phyloP scores from a whole-genome alignment of 371 early-diverging fungal species.

The Saksenaea vasiformis region DNA sequence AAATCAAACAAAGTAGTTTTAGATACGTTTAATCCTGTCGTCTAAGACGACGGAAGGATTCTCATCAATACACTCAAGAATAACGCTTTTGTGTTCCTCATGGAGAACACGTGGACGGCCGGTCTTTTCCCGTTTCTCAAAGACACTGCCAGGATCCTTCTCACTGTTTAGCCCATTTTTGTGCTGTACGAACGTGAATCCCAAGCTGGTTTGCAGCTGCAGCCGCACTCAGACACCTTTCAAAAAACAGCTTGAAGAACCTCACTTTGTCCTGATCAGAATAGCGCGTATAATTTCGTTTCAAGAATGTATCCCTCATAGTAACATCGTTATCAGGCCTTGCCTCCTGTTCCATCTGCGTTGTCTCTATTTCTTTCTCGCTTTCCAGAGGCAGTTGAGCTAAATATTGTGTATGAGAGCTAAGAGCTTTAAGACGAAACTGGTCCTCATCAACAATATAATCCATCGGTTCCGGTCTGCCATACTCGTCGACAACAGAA shows the following conservation, averaged over 20 bases:
- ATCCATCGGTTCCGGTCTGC: no score
- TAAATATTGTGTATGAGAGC: no score
- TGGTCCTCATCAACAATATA: no score
- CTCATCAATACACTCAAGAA: constrained; percentile 14
- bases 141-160: constrained; percentile 19
- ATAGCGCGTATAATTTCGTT: constrained; percentile 16
- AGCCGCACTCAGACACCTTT: constrained; percentile 14
- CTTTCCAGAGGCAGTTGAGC: no score
- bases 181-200: constrained; percentile 15
- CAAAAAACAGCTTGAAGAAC: constrained; percentile 9
- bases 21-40: constrained; percentile 4
- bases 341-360: constrained; percentile 8
- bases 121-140: constrained; percentile 10
- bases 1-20: not conserved
- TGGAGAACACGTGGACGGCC: constrained; percentile 11
- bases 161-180: constrained; percentile 19
- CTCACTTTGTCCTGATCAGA: constrained; percentile 17
- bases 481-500: no score
- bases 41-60: constrained; percentile 14
- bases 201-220: constrained; percentile 17
- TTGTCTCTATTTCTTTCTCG: not conserved
- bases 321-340: constrained; percentile 9
- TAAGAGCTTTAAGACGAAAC: no score
- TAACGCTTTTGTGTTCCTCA: constrained; percentile 16
- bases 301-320: constrained; percentile 11